Base-by-base conservation (phyloP, 495 filamentous ascomycete genomes). In the Gamarada debralockiae region DNA sequence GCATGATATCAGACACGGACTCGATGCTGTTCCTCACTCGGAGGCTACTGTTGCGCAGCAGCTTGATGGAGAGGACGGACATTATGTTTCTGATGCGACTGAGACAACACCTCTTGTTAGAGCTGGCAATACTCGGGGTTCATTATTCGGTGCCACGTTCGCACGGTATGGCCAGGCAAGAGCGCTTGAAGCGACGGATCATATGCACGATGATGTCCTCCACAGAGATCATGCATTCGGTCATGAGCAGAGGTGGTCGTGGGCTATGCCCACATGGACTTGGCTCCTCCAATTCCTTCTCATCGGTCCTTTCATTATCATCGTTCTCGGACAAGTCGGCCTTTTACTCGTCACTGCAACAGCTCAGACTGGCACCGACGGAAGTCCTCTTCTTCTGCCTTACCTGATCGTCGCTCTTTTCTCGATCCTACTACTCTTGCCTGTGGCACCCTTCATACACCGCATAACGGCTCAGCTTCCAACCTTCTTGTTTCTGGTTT, bases 221-320 rank as follows among this genome's bases (percentile, higher is more conserved):
- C 3, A 62, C 40, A 66, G 71, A 6, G 63, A 69, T 10, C 57
- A 74, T 13, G 75, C 87, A 4, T 95, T 86, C 57, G 80, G 79
- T n/a, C 70, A 78, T 40, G 92, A 98, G 61, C 93, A 98, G 63
- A 61, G 76, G 3, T 97, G 93, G 93, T 92, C 87, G 55, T 79
- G 76, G 21, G 73, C 77, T 18, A 65, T 98, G 34, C 92, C 90
- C 1, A 77, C 76, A 24, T 96, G 86, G 85, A 79, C 84, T 20
- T 98, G 93, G 93, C 65, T 92, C 29, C 57, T 92, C 17, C 89
- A 97, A 64, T 88, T 97, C 56, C 71, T 98, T 5, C 58, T 96
- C 33, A 73, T 90, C 10, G 84, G 81, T 0, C 91, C 92, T 1
- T 79, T 96, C 39, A 75, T 79, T 33, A 73, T 96, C 52, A 83